A percentile compares a stretch with the other conserved stretches of the same genome.
phyloP scores from a whole-genome alignment of 805 yeast genomes.

The Kazachstania taianensis region DNA sequence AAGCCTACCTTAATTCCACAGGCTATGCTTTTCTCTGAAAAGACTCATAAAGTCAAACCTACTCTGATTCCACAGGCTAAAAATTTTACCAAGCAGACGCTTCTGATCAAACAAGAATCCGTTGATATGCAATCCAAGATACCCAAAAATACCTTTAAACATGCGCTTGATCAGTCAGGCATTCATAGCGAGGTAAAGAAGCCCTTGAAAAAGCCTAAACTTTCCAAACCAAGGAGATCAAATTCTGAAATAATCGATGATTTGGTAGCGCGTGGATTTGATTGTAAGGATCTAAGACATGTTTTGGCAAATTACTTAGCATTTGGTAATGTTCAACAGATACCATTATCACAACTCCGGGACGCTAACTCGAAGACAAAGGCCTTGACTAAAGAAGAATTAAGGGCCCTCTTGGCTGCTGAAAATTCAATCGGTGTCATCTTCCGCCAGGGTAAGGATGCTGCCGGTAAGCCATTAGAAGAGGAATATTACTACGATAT shows the following conservation, averaged over 20 bases:
- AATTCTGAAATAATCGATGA: conserved; percentile 6
- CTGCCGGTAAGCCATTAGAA: conserved; percentile 90
- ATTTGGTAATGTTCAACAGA: conserved; percentile 77
- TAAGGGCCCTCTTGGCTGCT: conserved; percentile 37
- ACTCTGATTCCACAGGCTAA: not conserved
- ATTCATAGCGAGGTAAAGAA: not conserved
- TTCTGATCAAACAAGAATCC: not conserved
- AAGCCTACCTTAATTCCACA: too few relatives aligned
- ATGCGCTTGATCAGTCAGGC: not conserved
- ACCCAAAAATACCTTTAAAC: not conserved
- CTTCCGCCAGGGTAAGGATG: conserved; percentile 84
- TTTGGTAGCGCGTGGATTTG: conserved; percentile 25
- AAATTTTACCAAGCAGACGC: not conserved
- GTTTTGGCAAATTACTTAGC: conserved; percentile 79
- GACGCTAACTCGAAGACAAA: conserved; percentile 49
- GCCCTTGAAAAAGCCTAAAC: not conserved
- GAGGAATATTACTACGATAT: conserved; percentile 88
- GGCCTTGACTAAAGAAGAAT: conserved; percentile 35
- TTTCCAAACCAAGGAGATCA: conserved; percentile 1
- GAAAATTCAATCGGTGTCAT: conserved; percentile 60
- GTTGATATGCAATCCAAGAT: not conserved
- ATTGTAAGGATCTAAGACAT: conserved; percentile 46
- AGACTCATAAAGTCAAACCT: not conserved
- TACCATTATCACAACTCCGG: conserved; percentile 67
- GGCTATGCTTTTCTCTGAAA: too few relatives aligned